Evolutionary conservation across 169 alveolate species (phyloP).

Genomic region (Theileria luwenshuni): DNA sequence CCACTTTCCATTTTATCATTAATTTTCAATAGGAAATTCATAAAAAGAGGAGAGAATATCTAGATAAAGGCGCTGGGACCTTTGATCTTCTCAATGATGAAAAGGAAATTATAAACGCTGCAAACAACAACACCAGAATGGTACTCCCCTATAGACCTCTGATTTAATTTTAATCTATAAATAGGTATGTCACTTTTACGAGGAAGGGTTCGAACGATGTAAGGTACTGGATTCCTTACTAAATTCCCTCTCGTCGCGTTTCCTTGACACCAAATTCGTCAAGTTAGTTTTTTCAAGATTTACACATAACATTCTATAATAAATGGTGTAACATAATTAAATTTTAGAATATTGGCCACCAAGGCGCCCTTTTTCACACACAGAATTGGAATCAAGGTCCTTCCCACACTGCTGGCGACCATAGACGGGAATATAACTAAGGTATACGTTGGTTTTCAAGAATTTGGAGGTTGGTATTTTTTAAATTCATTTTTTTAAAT

Average conservation of each 20-base stretch:
- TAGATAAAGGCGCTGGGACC: slow-evolving; percentile 56
- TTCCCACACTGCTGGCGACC: slow-evolving; percentile 51
- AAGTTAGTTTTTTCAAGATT: slow-evolving; percentile 47
- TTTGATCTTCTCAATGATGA: slow-evolving; percentile 55
- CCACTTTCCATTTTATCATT: not conserved
- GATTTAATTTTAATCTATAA: too few relatives aligned
- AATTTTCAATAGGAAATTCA: slow-evolving; percentile 20
- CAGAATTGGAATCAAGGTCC: slow-evolving; percentile 48
- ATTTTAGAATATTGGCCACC: slow-evolving; percentile 43
- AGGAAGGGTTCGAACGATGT: slow-evolving; percentile 64
- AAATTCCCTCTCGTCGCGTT: slow-evolving; percentile 37
- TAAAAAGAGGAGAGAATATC: slow-evolving; percentile 36
- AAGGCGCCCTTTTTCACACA: slow-evolving; percentile 64
- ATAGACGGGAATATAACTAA: slow-evolving; percentile 50
- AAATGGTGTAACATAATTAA: not conserved
- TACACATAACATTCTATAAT: slow-evolving; percentile 12
- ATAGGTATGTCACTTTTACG: slow-evolving; percentile 59
- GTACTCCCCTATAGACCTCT: slow-evolving; percentile 23
- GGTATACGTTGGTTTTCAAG: slow-evolving; percentile 59
- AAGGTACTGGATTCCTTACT: slow-evolving; percentile 47
- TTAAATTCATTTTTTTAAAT: not conserved
- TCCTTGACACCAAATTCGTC: slow-evolving; percentile 60
- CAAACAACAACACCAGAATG: slow-evolving; percentile 52
- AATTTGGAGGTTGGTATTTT: slow-evolving; percentile 55
- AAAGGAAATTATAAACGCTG: slow-evolving; percentile 54